A percentile compares a stretch with the other conserved stretches of the same genome.
Evolutionary conservation across 331 rosid species (phyloP).

Genomic region (Malus hybrid): DNA sequence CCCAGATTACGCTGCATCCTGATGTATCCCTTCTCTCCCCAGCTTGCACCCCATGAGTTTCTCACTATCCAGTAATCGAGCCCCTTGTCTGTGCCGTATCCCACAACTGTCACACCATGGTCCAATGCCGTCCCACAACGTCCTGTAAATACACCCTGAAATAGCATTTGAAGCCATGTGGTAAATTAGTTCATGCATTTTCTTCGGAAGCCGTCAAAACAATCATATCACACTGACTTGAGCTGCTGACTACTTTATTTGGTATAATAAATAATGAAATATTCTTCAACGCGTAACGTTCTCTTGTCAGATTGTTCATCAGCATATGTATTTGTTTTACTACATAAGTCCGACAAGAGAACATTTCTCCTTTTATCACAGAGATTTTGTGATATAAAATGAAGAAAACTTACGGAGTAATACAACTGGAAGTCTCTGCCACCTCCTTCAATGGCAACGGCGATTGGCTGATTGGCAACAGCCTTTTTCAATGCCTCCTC

Average conservation of each 20-base stretch:
- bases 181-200: background rate
- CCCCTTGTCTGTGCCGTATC: slow-evolving; percentile 69
- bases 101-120: slow-evolving; percentile 86
- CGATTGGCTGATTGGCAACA: slow-evolving; percentile 61
- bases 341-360: background rate
- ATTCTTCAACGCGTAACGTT: background rate
- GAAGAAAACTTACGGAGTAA: slow-evolving; percentile 39
- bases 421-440: slow-evolving; percentile 91
- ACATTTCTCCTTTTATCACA: too few relatives aligned
- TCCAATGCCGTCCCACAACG: slow-evolving; percentile 76
- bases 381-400: background rate
- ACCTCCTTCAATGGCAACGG: slow-evolving; percentile 83
- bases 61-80: slow-evolving; percentile 81
- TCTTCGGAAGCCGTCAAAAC: too few relatives aligned
- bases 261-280: too few relatives aligned
- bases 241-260: too few relatives aligned
- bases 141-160: slow-evolving; percentile 76
- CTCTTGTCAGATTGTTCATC: background rate
- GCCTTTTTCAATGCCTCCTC: slow-evolving; percentile 73
- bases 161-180: background rate
- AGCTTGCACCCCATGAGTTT: slow-evolving; percentile 77
- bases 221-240: too few relatives aligned
- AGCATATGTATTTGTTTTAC: background rate
- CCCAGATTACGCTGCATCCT: slow-evolving; percentile 62
- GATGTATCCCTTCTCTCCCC: slow-evolving; percentile 84